phyloP scores from a whole-genome alignment of 208 protist genomes.

The Crithidia thermophila region DNA sequence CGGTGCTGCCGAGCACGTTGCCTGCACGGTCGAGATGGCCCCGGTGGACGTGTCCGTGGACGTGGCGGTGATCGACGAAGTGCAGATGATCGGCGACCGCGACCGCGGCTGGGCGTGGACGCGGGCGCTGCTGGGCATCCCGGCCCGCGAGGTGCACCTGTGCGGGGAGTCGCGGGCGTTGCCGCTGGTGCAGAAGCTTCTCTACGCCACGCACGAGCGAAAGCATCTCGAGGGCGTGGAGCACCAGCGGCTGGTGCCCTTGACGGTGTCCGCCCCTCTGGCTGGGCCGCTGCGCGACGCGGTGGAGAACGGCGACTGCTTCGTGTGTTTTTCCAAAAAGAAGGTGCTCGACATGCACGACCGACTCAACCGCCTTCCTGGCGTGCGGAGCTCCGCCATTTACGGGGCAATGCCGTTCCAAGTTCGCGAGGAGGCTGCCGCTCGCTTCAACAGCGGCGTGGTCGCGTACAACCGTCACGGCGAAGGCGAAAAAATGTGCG shows the following conservation, averaged over 20 bases:
- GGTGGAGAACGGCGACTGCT: constrained; percentile 83
- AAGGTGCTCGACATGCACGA: constrained; percentile 62
- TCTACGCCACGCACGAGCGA: constrained; percentile 75
- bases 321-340: constrained; percentile 86
- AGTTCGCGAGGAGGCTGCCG: constrained; percentile 79
- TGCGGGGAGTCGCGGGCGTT: constrained; percentile 88
- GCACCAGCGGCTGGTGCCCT: constrained; percentile 84
- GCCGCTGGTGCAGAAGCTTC: constrained; percentile 66
- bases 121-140: constrained; percentile 91
- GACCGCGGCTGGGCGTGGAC: constrained; percentile 96
- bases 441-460: constrained; percentile 84
- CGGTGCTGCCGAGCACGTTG: constrained; percentile 78
- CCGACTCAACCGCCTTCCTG: constrained; percentile 48
- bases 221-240: constrained; percentile 52
- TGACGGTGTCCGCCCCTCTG: constrained; percentile 50
- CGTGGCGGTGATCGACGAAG: constrained; percentile 93
- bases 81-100: constrained; percentile 94
- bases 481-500: not conserved
- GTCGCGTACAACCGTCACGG: constrained; percentile 5
- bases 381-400: constrained; percentile 69
- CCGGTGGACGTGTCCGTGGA: constrained; percentile 76
- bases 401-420: constrained; percentile 95
- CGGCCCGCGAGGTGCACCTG: constrained; percentile 90
- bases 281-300: constrained; percentile 31
- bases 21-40: constrained; percentile 94